A percentile compares a stretch with the other conserved stretches of the same genome.
These are phyloP conservation scores for Scedosporium aurantiacum DNA, from an alignment of 2,329 filamentous ascomycete species.

Conservation along the genomic window DNA sequence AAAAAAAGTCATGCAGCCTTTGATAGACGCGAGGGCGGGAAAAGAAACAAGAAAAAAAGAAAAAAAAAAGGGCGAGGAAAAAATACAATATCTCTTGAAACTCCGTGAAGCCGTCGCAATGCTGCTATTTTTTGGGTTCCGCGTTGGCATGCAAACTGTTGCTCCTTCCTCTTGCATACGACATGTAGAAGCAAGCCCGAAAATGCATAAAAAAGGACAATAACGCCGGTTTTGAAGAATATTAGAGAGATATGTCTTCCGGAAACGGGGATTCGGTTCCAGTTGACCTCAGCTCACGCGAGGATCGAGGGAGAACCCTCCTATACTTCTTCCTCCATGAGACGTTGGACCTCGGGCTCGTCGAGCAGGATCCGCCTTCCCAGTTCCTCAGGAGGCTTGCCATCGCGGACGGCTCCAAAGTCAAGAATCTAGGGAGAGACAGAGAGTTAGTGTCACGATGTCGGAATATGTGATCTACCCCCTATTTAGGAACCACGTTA, in stretches of 20 bases:
- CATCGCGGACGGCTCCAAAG: conserved; percentile 88
- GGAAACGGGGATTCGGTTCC: neutral
- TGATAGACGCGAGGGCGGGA: too few relatives aligned
- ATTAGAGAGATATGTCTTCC: neutral
- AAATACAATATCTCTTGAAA: neutral
- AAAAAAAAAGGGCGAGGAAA: neutral
- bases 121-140: neutral
- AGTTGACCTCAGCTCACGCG: neutral
- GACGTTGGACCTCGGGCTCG: conserved; percentile 38
- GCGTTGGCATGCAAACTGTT: neutral
- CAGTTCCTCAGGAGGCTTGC: conserved; percentile 63
- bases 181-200: neutral
- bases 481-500: conserved; percentile 8
- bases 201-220: neutral
- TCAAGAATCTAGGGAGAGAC: conserved; percentile 59
- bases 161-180: neutral
- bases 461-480: neutral
- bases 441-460: neutral
- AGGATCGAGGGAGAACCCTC: neutral
- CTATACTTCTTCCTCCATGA: conserved; percentile 34
- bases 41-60: neutral
- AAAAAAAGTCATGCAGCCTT: too few relatives aligned
- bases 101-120: neutral
- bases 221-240: neutral
- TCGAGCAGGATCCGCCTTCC: conserved; percentile 67